Conservation (phyloP, 352 stramenopile species). For the Thraustochytrium sp. region DNA sequence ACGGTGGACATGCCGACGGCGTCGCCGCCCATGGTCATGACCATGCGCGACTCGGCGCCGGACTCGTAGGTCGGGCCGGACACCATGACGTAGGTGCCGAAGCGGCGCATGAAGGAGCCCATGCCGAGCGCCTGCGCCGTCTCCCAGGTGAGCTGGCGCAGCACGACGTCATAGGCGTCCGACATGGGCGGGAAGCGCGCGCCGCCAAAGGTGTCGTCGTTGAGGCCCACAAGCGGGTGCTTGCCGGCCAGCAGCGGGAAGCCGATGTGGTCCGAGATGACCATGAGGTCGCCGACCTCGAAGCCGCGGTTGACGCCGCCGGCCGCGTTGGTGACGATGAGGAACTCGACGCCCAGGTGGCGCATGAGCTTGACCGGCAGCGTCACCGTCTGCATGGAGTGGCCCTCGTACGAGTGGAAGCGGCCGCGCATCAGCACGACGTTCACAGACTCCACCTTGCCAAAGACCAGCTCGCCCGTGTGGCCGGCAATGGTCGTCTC, state of each 20-base stretch:
- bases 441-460: slow-evolving; percentile 61
- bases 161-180: slow-evolving; percentile 82
- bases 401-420: slow-evolving; percentile 95
- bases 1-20: slow-evolving; percentile 92
- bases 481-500: slow-evolving; percentile 85
- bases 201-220: slow-evolving; percentile 84
- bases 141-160: slow-evolving; percentile 70
- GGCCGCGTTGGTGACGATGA: slow-evolving; percentile 93
- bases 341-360: slow-evolving; percentile 84
- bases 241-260: slow-evolving; percentile 57
- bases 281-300: slow-evolving; percentile 92
- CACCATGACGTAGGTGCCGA: slow-evolving; percentile 68
- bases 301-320: slow-evolving; percentile 85
- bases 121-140: slow-evolving; percentile 69
- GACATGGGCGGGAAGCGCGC: slow-evolving; percentile 87
- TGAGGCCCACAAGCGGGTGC: slow-evolving; percentile 58
- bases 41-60: slow-evolving; percentile 81
- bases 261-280: slow-evolving; percentile 92
- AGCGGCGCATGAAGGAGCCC: slow-evolving; percentile 29
- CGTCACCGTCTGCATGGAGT: slow-evolving; percentile 84
- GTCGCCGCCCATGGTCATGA: slow-evolving; percentile 82
- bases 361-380: slow-evolving; percentile 91
- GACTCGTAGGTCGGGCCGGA: slow-evolving; percentile 93
- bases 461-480: slow-evolving; percentile 90
- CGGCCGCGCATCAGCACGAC: slow-evolving; percentile 61